These are phyloP conservation scores for Neurospora pannonica DNA, from an alignment of 495 filamentous ascomycete genomes.

Conservation along the genomic window DNA sequence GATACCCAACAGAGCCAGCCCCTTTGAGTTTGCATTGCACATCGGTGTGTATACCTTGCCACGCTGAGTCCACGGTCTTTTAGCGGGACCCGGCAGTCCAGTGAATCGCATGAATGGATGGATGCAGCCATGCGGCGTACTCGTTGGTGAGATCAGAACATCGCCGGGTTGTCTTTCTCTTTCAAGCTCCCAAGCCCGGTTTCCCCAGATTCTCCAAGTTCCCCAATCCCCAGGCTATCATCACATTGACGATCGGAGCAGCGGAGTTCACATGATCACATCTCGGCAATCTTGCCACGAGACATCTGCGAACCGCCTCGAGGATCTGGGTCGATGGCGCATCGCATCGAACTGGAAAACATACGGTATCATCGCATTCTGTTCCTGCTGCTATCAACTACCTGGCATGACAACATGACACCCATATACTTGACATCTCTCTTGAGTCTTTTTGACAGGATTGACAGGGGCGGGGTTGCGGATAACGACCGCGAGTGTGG, in stretches of 20 bases:
- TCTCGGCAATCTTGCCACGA: not conserved
- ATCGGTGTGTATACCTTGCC: not conserved
- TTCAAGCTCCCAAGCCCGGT: not conserved
- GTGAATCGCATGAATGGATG: not conserved
- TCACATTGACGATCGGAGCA: not conserved
- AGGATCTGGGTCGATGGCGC: not conserved
- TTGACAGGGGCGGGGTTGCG: not conserved
- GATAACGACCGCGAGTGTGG: not conserved
- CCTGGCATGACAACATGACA: not conserved
- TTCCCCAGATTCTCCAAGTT: not conserved
- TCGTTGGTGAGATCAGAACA: not conserved
- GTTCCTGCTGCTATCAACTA: not conserved
- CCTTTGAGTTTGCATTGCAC: not conserved
- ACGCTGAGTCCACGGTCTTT: not conserved
- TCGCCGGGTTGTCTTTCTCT: not conserved
- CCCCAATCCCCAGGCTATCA: not conserved
- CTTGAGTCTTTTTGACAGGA: not conserved
- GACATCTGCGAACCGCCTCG: not conserved
- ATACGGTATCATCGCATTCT: not conserved
- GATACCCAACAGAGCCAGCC: not conserved
- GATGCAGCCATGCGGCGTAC: not conserved
- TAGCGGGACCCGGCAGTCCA: not conserved
- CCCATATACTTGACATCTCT: not conserved
- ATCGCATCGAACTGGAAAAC: not conserved
- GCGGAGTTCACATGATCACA: not conserved